Conservation (phyloP, 2,329 filamentous ascomycete genomes). For the Penicillium digitatum region DNA sequence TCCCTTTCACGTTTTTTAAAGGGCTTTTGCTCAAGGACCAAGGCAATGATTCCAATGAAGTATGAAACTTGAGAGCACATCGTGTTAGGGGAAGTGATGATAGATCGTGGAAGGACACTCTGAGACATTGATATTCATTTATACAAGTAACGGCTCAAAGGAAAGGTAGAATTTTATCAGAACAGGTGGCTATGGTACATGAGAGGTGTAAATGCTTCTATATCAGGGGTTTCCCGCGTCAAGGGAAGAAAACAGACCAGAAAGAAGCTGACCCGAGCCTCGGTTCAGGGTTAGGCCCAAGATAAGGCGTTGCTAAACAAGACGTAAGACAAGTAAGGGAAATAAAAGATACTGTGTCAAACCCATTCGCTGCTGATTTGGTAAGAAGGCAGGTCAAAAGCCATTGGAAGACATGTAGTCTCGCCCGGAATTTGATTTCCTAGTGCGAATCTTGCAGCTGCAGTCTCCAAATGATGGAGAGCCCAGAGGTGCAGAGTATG, state of each 20-base stretch:
- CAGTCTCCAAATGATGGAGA: not conserved
- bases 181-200: conserved; percentile 14
- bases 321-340: not conserved
- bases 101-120: not conserved
- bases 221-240: not conserved
- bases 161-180: conserved; percentile 2
- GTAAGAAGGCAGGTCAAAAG: not conserved
- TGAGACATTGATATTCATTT: conserved; percentile 6
- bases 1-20: not conserved
- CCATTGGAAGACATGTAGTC: not conserved
- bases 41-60: not conserved
- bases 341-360: not conserved
- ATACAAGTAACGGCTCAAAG: conserved; percentile 1
- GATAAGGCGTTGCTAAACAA: not conserved
- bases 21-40: not conserved
- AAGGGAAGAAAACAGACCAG: not conserved
- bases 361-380: not conserved
- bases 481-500: not conserved
- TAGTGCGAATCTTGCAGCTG: not conserved
- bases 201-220: conserved; percentile 6
- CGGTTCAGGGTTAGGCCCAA: not conserved
- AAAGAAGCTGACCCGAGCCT: not conserved
- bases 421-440: not conserved
- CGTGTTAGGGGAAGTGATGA: not conserved
- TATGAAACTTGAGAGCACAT: not conserved